Evolutionary conservation across 331 rosid species (phyloP).

Genomic region (Spiraea crenata): DNA sequence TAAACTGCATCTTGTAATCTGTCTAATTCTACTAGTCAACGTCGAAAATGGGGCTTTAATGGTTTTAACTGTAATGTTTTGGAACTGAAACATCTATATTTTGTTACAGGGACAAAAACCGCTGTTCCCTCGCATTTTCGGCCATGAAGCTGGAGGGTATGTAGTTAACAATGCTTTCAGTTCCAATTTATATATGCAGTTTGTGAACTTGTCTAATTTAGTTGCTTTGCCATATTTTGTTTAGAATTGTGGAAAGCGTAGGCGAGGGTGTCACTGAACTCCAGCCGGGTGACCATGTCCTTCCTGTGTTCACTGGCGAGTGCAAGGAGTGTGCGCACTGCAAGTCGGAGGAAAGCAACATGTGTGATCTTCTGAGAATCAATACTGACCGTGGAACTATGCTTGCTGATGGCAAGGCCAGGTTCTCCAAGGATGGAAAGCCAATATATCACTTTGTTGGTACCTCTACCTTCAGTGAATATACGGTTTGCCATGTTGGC

Average conservation of each 20-base stretch:
- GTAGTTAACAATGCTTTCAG: background rate
- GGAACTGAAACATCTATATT: background rate
- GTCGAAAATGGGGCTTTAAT: background rate
- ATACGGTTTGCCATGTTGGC: conserved; percentile 73
- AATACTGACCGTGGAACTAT: conserved; percentile 79
- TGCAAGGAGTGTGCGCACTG: conserved; percentile 77
- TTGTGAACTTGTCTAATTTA: background rate
- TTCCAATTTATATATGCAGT: background rate
- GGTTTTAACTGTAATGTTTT: background rate
- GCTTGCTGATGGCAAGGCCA: conserved; percentile 56
- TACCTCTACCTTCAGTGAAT: conserved; percentile 79
- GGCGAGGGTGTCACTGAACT: conserved; percentile 84
- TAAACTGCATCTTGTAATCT: background rate
- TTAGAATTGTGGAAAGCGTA: conserved; percentile 81
- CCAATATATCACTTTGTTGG: conserved; percentile 79
- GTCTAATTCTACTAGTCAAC: background rate
- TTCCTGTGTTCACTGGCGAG: conserved; percentile 82
- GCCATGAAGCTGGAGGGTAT: conserved; percentile 96
- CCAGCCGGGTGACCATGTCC: conserved; percentile 80
- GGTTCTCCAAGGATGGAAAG: conserved; percentile 67
- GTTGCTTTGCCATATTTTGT: background rate
- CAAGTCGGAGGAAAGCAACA: conserved; percentile 75
- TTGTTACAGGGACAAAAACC: conserved; percentile 76
- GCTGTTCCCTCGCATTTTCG: conserved; percentile 84
- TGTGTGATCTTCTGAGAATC: conserved; percentile 80